Percentiles rank a stretch among this genome's conserved stretches.
Evolutionary conservation across 768 basidiomycete genomes (phyloP).

Genomic region (Cystofilobasidium capitatum): DNA sequence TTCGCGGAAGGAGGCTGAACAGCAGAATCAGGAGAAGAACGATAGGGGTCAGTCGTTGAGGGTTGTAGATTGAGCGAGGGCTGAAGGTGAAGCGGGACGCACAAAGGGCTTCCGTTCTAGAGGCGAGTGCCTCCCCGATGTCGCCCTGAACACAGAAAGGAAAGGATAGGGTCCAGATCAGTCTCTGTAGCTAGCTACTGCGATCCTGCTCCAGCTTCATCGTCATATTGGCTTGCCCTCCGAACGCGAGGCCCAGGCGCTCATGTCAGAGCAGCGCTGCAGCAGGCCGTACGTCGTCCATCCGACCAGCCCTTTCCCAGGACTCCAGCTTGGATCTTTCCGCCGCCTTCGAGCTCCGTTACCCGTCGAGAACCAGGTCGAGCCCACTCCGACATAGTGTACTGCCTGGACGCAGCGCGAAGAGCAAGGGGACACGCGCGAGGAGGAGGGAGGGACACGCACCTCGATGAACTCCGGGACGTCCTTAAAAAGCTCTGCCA

Average conservation of each 20-base stretch:
- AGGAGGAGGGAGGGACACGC: conserved; percentile 28
- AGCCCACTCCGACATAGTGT: no score
- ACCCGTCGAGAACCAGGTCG: neutral
- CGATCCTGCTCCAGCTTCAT: neutral
- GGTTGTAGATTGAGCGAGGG: neutral
- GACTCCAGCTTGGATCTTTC: no score
- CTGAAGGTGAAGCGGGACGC: conserved; percentile 36
- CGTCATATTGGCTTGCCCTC: no score
- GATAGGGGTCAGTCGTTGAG: conserved; percentile 26
- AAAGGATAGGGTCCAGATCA: neutral
- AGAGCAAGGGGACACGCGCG: conserved; percentile 38
- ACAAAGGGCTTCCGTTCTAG: conserved; percentile 88
- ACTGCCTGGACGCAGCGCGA: neutral
- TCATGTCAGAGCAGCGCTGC: no score
- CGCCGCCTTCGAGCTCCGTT: neutral
- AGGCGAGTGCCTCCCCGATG: conserved; percentile 75
- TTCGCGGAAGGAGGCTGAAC: conserved; percentile 82
- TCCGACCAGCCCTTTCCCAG: no score
- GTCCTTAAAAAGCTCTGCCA: conserved; percentile 52
- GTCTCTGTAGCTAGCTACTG: neutral
- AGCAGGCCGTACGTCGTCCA: no score
- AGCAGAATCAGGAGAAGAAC: conserved; percentile 26
- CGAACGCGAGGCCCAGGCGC: no score
- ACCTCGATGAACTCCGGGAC: conserved; percentile 96
- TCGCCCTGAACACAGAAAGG: conserved; percentile 47